Base-by-base conservation (phyloP, 805 yeast genomes). In the Sugiyamaella lignohabitans region DNA sequence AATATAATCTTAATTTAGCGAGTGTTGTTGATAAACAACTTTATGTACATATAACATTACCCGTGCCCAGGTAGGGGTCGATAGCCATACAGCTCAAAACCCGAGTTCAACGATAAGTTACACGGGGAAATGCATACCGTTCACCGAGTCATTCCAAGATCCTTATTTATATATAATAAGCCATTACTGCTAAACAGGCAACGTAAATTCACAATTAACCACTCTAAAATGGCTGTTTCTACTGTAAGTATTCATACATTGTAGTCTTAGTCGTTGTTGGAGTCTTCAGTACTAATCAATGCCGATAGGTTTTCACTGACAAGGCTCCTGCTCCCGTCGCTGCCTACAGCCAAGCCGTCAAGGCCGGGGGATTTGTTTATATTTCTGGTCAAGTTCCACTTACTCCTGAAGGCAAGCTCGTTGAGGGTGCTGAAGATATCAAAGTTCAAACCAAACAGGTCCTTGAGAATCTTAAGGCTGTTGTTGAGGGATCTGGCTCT, bases 271-370 rank as follows among this genome's bases (percentile, higher is more conserved):
- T 27, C 14, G 32, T 8, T 27, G 14, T n/a, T n/a, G n/a, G n/a
- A n/a, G n/a, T n/a, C n/a, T n/a, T n/a, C n/a, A n/a, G n/a, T 27
- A 27, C 14, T 27, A 8, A 27, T 27, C 14, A 27, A 27, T 14
- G 11, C 21, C 11, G 18, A 35, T 18, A 35, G 38, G 38, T 53
- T 37, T 40, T 47, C 49, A 54, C 58, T 37, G 53, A 55, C 16
- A 52, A 55, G 43, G 96, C 98, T 32, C 98, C 98, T 56, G 88
- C 95, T 49, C 96, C 98, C 51, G 96, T 96, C 36, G 98, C 96
- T 34, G 80, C 96, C 11, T 91, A 91, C 68, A 87, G 96, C 23
- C 98, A 93, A 69, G 98, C 98, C 41, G 78, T 89, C 66, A 88
- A 85, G 71, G 95, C 81, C 59, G 87, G 86, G 66, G 78, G 71